Evolutionary conservation across 2,329 filamentous ascomycete species (phyloP), one percentile per base, ranked within the genome.

Genomic region (Lecanosticta acicola): DNA sequence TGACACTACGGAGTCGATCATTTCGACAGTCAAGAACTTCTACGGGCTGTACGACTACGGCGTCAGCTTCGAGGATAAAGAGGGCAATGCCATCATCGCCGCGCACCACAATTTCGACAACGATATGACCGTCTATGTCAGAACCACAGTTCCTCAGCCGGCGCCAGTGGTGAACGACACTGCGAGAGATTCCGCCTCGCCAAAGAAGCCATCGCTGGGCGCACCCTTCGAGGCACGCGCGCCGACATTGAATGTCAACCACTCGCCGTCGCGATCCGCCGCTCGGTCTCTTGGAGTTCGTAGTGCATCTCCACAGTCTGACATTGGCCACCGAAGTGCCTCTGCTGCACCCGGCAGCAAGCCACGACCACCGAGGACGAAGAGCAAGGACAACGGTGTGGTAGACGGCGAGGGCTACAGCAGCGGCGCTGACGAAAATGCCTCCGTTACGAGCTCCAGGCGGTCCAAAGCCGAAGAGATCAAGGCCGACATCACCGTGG

Each of bases 11-110:
- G 91, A 97, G 65, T 96, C 90, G 29, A 98, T 98, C 71, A 87
- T 97, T 54, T 93, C 89, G 11, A 97, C 93, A 1, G 91, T 97
- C 63, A 97, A 95, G 78, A 97, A 96, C 74, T 97, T 97, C 72
- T 97, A 95, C 66, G 93, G 93, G 50, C 78, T 98, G 57, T 96
- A 96, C 67, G 87, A 91, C 55, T 83, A 70, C 39, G 90, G 93
- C 56, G 85, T 98, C 63, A 94, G 88, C 71, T 97, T 98, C 63
- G 91, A 97, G 70, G 91, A 97, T 67, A 81, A 87, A 54, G 75
- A 85, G 60, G 88, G 87, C 61, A 91, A 86, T 62, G 94, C 86
- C 50, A 80, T 98, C 62, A 97, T 98, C 68, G 89, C 91, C 54
- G 82, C 88, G 50, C 96, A 95, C 68, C 91, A 97, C 70, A 98